Conservation (phyloP, 148 eudicot genomes). For the Vaccinium corymbosum region DNA sequence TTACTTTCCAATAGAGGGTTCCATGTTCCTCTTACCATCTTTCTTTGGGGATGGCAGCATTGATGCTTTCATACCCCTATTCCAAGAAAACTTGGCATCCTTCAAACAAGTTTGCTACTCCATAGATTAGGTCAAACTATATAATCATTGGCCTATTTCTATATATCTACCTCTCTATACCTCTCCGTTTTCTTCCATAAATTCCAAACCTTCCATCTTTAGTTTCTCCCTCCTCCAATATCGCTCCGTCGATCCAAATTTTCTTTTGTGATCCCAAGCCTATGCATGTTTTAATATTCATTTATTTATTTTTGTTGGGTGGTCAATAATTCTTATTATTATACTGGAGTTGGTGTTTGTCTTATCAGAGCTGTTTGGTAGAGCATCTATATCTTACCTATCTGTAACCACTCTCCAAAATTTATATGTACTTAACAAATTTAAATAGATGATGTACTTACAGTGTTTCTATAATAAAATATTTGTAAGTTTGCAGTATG, state of each 20-base stretch:
- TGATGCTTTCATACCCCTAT: slow-evolving; percentile 33
- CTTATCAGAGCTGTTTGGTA: not conserved
- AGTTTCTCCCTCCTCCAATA: not conserved
- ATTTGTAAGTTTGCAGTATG: not conserved
- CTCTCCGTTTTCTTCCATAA: slow-evolving; percentile 1
- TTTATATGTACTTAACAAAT: not conserved
- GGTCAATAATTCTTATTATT: not conserved
- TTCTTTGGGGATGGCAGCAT: slow-evolving; percentile 32
- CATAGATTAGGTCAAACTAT: slow-evolving; percentile 17
- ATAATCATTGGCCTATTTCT: not conserved
- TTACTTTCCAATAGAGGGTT: slow-evolving; percentile 29
- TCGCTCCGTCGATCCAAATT: not conserved
- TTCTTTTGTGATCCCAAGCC: not conserved
- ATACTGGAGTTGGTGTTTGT: not conserved
- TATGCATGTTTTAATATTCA: no score
- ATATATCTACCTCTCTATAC: not conserved
- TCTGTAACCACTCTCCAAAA: not conserved
- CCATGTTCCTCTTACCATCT: slow-evolving; percentile 32
- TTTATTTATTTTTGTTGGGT: not conserved
- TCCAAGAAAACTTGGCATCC: slow-evolving; percentile 12
- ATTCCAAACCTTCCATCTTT: not conserved
- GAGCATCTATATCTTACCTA: not conserved
- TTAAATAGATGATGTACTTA: not conserved
- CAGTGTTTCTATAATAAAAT: not conserved
- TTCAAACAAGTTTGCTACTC: slow-evolving; percentile 31